These are phyloP conservation scores for Cladosporium sp. DNA, from an alignment of 2,329 filamentous ascomycete species.

Conservation along the genomic window DNA sequence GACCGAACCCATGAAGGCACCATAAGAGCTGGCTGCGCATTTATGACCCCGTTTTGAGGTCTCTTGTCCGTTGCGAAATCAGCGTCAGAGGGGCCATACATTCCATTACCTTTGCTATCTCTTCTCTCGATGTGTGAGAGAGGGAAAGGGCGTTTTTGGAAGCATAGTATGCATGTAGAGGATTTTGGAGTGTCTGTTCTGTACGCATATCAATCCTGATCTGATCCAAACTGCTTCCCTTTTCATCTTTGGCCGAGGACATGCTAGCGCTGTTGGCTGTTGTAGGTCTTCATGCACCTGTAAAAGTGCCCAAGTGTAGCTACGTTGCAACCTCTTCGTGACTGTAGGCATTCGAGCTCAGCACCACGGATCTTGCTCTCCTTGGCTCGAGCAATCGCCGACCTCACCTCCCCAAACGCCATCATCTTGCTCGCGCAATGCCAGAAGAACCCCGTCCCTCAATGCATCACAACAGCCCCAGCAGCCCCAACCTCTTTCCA, in stretches of 20 bases:
- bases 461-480: background rate
- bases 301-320: too few relatives aligned
- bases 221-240: background rate
- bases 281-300: too few relatives aligned
- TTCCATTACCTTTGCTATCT: background rate
- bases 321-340: background rate
- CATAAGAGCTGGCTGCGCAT: slow-evolving; percentile 15
- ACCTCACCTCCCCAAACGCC: background rate
- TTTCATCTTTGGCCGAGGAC: background rate
- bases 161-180: background rate
- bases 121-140: background rate
- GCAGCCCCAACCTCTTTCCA: background rate
- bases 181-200: background rate
- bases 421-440: background rate
- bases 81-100: slow-evolving; percentile 13
- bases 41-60: slow-evolving; percentile 16
- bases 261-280: too few relatives aligned
- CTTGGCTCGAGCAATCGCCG: background rate
- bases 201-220: background rate
- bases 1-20: slow-evolving; percentile 8
- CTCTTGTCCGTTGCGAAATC: slow-evolving; percentile 13
- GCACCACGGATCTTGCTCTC: background rate
- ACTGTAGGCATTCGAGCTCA: background rate
- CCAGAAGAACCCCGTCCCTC: background rate
- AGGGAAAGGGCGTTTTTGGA: background rate